Evolutionary conservation across 306 rosid genomes (phyloP), one percentile per base, ranked within the genome.

Genomic region (Dicorynia guianensis): DNA sequence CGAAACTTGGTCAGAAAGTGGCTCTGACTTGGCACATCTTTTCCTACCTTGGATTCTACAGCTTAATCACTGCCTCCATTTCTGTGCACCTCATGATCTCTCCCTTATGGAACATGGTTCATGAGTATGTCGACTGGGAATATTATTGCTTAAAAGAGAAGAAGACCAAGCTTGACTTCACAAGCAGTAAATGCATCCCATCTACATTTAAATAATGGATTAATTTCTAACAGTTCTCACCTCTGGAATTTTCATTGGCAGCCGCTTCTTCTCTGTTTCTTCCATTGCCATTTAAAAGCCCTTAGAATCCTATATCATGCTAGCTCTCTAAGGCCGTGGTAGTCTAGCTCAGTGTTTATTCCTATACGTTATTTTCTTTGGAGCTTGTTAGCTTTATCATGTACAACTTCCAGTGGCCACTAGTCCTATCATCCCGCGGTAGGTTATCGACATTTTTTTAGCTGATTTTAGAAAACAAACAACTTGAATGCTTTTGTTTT

Each of bases 121-220:
- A 85, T 85, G 89, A 88, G 87, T 88, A 65, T 83, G 86, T 83
- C 84, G 60, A 71, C 63, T 38, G 6, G 0, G 65, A 33, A 67
- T 80, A 75, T 63, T 62, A 83, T 83, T 82, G 84, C 89, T 83
- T 85, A 65, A 80, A 80, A 65, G 78, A 42, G 76, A 80, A 69
- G 53, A 69, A 56, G 44, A 67, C 79, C 67, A 74, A 57, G 12
- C 78, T 83, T 83, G 74, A 85, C 92, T 73, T 74, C 71, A 34
- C 35, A 42, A 62, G 34, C 74, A 77, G 75, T 62, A 55, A 72
- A 71, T 44, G 53, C 1, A 71, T 44, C 46, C 1, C 52, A 11
- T 7, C 7, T 63, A 53, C 50, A 49, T 47, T 74, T 44, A 53
- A 54, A 63, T 49, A 58, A 49, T 67, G 65, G 40, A 72, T 64